Evolutionary conservation across 2,329 filamentous ascomycete species (phyloP).

Genomic region (Neodidymelliopsis sp.): DNA sequence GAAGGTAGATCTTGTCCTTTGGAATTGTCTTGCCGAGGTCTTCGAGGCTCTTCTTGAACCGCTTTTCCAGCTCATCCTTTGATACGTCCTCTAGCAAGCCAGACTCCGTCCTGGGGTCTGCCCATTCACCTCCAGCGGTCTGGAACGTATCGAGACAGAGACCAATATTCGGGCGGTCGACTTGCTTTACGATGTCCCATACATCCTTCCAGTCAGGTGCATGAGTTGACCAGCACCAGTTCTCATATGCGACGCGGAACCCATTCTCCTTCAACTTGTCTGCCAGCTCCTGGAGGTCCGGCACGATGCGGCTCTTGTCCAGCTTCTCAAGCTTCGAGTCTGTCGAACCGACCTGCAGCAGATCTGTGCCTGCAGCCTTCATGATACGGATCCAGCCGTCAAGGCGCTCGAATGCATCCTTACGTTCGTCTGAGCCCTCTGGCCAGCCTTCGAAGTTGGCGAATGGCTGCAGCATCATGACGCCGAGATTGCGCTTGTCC

Average conservation of each 20-base stretch:
- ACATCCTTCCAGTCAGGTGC: conserved; percentile 73
- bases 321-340: conserved; percentile 66
- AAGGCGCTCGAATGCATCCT: conserved; percentile 69
- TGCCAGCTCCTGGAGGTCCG: conserved; percentile 67
- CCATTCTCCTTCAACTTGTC: conserved; percentile 62
- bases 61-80: conserved; percentile 56
- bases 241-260: conserved; percentile 76
- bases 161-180: conserved; percentile 71
- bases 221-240: conserved; percentile 81
- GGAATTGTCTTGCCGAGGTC: conserved; percentile 67
- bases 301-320: conserved; percentile 61
- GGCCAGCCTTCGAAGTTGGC: conserved; percentile 80
- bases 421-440: conserved; percentile 62
- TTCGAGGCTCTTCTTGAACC: conserved; percentile 63
- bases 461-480: conserved; percentile 80
- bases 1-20: conserved; percentile 73
- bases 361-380: conserved; percentile 71
- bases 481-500: conserved; percentile 61
- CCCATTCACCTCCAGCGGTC: conserved; percentile 75
- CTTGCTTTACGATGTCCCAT: conserved; percentile 71
- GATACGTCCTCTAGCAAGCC: conserved; percentile 63
- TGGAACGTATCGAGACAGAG: conserved; percentile 83
- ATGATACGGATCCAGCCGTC: conserved; percentile 75
- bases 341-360: conserved; percentile 72
- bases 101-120: conserved; percentile 70